Conservation (phyloP, 306 rosid species). For the Rubus idaeus region DNA sequence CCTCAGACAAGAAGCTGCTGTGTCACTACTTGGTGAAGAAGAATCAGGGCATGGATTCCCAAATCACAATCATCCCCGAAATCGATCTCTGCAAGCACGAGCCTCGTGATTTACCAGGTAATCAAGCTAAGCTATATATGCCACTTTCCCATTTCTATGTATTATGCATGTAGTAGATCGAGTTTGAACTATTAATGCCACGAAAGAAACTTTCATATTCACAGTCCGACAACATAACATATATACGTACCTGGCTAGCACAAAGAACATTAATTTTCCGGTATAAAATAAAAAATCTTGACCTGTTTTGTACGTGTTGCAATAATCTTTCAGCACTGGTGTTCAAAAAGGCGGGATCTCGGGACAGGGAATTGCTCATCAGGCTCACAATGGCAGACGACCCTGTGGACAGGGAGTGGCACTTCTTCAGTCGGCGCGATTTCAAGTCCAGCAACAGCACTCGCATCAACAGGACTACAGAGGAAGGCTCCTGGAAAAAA, state of each 20-base stretch:
- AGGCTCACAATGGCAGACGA: too few relatives aligned
- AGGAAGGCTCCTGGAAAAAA: conserved; percentile 57
- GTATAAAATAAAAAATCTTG: too few relatives aligned
- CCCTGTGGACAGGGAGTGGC: conserved; percentile 44
- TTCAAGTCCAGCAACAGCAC: conserved; percentile 39
- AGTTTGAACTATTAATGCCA: too few relatives aligned
- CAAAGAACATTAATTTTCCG: too few relatives aligned
- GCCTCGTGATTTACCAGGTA: conserved; percentile 59
- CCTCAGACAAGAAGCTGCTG: conserved; percentile 63
- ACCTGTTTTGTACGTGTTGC: too few relatives aligned
- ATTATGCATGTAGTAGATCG: too few relatives aligned
- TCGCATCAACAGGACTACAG: conserved; percentile 47
- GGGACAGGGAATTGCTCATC: background rate
- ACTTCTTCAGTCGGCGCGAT: conserved; percentile 43
- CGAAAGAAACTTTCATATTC: too few relatives aligned
- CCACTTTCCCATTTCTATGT: too few relatives aligned
- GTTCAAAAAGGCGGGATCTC: conserved; percentile 7
- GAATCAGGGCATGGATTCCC: conserved; percentile 20
- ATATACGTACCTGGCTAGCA: too few relatives aligned
- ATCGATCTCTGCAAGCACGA: conserved; percentile 49
- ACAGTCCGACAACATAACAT: too few relatives aligned
- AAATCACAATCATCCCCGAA: conserved; percentile 30
- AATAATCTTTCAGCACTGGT: too few relatives aligned
- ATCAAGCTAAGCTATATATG: too few relatives aligned
- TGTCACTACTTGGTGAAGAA: conserved; percentile 37